Evolutionary conservation across 179 eudicot species (phyloP), one percentile per base, ranked within the genome.

Genomic region (Sideroxylon spinosum): DNA sequence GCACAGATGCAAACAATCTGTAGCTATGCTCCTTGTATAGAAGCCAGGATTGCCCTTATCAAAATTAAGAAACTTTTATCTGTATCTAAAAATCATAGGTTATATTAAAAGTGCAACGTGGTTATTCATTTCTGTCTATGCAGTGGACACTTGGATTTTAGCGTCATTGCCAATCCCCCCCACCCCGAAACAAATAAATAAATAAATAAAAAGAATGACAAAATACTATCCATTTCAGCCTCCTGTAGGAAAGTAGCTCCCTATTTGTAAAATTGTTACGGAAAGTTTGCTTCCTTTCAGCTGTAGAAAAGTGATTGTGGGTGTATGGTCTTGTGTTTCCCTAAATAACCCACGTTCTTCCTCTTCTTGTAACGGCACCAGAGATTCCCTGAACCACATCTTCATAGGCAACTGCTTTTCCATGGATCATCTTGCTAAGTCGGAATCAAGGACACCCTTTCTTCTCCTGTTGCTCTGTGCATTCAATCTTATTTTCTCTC

Each of bases 1-100:
- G 22, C 8, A 22, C 7, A 74, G 19, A 60, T 12, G 49, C n/a
- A 20, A 61, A 59, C 28, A 13, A 22, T 20, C 22, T 10, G 23
- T 60, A 37, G 55, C 68, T 48, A 46, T 61, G 59, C 59, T 70
- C 59, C n/a, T 12, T 49, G n/a, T 49, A 20, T 71, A 14, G 59
- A 71, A 50, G 37, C 74, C 8, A 10, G 60, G 37, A 50, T 55
- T 71, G 74, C 60, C 60, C 60, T 71, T 71, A 20, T 52, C 26
- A 71, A 49, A 68, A 69, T 69, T 46, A 2, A 22, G 29, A n/a
- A 1, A 55, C 2, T 19, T 16, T 69, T 0, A 23, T 29, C 13
- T 1, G 13, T 69, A 16, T 69, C 22, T 69, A 1, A 70, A 70
- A 17, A 49, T 48, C n/a, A 6, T 37, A 46, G 29, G 28, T 70